phyloP scores from a whole-genome alignment of 805 yeast genomes.

The Yarrowia osloensis region DNA sequence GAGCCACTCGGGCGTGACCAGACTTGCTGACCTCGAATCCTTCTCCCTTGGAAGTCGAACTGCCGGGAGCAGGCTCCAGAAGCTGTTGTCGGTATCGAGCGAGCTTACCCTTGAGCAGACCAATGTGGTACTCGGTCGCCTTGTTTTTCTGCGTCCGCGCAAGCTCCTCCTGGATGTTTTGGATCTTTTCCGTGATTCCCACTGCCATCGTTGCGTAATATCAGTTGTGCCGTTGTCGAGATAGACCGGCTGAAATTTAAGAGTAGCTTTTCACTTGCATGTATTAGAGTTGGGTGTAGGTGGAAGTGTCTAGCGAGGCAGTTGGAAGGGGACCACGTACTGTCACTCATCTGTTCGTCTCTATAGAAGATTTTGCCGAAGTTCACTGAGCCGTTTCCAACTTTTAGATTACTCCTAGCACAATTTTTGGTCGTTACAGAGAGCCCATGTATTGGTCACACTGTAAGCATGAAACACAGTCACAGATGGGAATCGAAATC shows the following conservation, averaged over 20 bases:
- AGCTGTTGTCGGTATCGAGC: conserved; percentile 91
- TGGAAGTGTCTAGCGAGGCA: not conserved
- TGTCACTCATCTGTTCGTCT: too few relatives aligned
- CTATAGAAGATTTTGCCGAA: too few relatives aligned
- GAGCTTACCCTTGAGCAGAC: conserved; percentile 88
- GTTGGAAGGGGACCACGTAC: not conserved
- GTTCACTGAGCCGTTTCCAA: too few relatives aligned
- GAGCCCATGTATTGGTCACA: too few relatives aligned
- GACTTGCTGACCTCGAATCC: conserved; percentile 94
- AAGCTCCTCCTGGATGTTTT: conserved; percentile 88
- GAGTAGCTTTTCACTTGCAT: conserved; percentile 18
- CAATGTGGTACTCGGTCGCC: conserved; percentile 96
- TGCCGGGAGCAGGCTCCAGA: conserved; percentile 83
- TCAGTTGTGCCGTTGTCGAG: not conserved
- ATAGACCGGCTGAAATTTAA: not conserved
- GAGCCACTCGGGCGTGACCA: conserved; percentile 93
- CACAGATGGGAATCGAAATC: not conserved
- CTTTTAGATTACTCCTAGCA: too few relatives aligned
- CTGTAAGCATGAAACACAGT: not conserved
- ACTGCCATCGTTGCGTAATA: not conserved
- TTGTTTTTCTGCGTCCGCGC: conserved; percentile 95
- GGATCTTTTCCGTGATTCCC: conserved; percentile 61
- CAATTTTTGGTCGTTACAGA: too few relatives aligned
- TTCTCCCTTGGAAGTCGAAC: conserved; percentile 67
- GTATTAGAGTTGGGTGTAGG: not conserved